These are phyloP conservation scores for Cystoderma amianthinum DNA, from an alignment of 768 basidiomycete genomes.

Conservation along the genomic window DNA sequence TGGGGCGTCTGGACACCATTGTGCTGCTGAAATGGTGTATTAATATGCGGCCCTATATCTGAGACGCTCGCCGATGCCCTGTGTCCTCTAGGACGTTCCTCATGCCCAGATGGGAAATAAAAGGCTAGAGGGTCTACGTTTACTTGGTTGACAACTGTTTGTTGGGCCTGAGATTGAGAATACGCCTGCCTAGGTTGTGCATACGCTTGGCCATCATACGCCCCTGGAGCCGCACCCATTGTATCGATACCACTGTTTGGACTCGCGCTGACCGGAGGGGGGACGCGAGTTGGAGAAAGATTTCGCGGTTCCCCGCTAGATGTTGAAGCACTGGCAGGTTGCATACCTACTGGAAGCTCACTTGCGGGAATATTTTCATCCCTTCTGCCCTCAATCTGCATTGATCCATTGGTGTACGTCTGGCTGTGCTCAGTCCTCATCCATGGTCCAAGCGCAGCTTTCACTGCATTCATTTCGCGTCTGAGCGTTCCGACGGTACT, in stretches of 20 bases:
- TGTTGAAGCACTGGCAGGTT: slow-evolving; percentile 16
- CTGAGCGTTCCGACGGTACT: slow-evolving; percentile 40
- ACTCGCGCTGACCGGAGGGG: background rate
- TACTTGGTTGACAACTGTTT: background rate
- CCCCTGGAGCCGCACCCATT: background rate
- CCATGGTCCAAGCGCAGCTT: slow-evolving; percentile 53
- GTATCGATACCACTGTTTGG: background rate
- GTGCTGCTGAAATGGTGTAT: background rate
- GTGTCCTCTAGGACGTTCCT: slow-evolving; percentile 6
- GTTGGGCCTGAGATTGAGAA: background rate
- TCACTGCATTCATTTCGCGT: slow-evolving; percentile 50
- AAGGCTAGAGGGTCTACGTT: slow-evolving; percentile 7
- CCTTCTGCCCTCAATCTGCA: background rate
- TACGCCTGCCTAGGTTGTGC: background rate
- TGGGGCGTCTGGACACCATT: background rate
- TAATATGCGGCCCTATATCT: background rate
- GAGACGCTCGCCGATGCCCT: slow-evolving; percentile 4
- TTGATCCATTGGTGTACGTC: background rate
- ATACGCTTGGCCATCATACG: background rate
- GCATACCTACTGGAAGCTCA: slow-evolving; percentile 14
- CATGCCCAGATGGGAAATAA: slow-evolving; percentile 9
- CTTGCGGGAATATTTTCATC: slow-evolving; percentile 4
- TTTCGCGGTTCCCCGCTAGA: slow-evolving; percentile 10
- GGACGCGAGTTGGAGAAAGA: background rate
- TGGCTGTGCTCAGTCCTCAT: slow-evolving; percentile 9